These are phyloP conservation scores for Tolypocladium endophyticum DNA, from an alignment of 2,329 filamentous ascomycete genomes.

Conservation along the genomic window DNA sequence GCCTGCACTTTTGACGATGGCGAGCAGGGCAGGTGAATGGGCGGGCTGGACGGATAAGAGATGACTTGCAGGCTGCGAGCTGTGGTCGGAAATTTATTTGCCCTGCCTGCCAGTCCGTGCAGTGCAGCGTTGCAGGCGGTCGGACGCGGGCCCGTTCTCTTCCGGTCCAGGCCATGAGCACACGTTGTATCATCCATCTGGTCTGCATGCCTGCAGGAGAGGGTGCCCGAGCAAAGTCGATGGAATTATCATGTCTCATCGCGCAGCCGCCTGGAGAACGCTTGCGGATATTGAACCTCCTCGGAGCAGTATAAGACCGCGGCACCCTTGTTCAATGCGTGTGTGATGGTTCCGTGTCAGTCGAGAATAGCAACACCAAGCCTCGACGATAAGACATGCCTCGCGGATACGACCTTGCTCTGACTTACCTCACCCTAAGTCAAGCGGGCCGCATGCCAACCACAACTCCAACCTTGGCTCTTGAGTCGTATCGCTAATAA, in stretches of 20 bases:
- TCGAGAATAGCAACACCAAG: not conserved
- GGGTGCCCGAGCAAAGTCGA: not conserved
- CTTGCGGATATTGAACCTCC: not conserved
- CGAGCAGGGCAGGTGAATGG: not conserved
- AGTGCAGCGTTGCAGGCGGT: not conserved
- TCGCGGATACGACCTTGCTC: not conserved
- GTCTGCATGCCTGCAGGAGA: not conserved
- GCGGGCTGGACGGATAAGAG: not conserved
- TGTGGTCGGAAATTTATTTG: not conserved
- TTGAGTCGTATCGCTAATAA: not conserved
- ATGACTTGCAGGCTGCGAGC: not conserved
- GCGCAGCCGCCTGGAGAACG: not conserved
- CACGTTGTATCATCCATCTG: not conserved
- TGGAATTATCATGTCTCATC: not conserved
- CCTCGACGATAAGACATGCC: not conserved
- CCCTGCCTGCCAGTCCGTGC: not conserved
- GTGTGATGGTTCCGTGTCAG: not conserved
- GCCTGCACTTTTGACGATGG: not conserved
- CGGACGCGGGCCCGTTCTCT: not conserved
- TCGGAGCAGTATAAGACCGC: not conserved
- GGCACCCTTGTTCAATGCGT: not conserved
- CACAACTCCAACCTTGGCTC: not conserved
- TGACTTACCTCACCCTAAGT: not conserved
- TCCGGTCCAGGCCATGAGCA: not conserved
- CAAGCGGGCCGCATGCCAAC: not conserved